These are phyloP conservation scores for Westerdykella sp. DNA, from an alignment of 2,329 filamentous ascomycete species.

Conservation along the genomic window DNA sequence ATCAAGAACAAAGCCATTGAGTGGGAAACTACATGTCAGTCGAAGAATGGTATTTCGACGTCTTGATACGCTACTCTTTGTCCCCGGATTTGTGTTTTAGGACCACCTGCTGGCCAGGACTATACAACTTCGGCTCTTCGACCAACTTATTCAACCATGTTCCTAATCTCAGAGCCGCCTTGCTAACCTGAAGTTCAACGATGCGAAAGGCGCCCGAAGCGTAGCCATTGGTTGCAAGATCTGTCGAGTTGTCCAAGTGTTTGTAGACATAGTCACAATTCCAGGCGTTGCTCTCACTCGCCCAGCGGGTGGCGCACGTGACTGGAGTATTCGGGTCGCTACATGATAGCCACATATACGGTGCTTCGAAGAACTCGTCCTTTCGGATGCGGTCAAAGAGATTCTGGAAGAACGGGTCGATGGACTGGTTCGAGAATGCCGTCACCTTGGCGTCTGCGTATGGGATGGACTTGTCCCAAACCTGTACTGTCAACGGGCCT, in stretches of 20 bases:
- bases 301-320: constrained; percentile 34
- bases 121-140: constrained; percentile 4
- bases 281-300: constrained; percentile 36
- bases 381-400: constrained; percentile 33
- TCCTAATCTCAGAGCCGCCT: constrained; percentile 35
- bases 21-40: background rate
- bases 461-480: constrained; percentile 38
- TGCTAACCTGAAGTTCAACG: constrained; percentile 39
- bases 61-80: background rate
- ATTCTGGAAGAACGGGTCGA: constrained; percentile 31
- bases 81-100: constrained; percentile 4
- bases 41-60: background rate
- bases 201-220: constrained; percentile 36
- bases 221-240: constrained; percentile 35
- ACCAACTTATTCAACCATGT: constrained; percentile 38
- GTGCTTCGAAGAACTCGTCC: constrained; percentile 33
- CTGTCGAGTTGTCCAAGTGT: constrained; percentile 23
- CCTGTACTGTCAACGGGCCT: constrained; percentile 19
- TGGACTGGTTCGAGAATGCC: constrained; percentile 31
- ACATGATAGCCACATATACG: constrained; percentile 34
- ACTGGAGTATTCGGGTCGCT: constrained; percentile 27
- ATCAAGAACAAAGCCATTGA: constrained; percentile 1
- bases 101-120: constrained; percentile 8
- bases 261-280: constrained; percentile 38
- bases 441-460: constrained; percentile 33